Evolutionary conservation across 768 basidiomycete species (phyloP), one percentile per base, ranked within the genome.

Genomic region (Pleurotus tuoliensis): DNA sequence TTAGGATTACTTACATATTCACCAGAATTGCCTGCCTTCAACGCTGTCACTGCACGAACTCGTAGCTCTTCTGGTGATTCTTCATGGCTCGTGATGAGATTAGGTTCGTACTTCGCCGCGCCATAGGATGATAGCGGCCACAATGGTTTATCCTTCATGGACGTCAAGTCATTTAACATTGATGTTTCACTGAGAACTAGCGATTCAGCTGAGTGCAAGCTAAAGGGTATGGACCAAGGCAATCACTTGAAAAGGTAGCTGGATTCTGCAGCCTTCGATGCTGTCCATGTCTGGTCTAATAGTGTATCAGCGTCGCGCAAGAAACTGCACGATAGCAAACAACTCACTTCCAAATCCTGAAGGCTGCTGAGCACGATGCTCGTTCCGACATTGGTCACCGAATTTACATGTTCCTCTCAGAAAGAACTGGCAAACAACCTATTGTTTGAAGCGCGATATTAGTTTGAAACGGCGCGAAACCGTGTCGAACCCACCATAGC

Each of bases 101-200:
- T 81, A 0, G 84, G 84, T 60, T 93, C 91, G 58, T 79, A 64
- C 66, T 94, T 96, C 3, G 83, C 82, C 18, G 90, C 83, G 0
- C 79, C 92, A 66, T 90, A 95, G 0, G 83, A 87, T 0, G 90
- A 86, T 0, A 95, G 72, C 12, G 88, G 87, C 87, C 90, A 97
- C 11, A 78, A 44, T 0, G 93, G 94, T 64, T 83, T 87, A 13
- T 94, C 92, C 18, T 71, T 74, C 18, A 67, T 64, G 2, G 71
- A 71, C 1, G 79, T 82, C 6, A 95, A 67, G 61, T 95, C 94
- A 30, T 71, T 71, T n/a, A 66, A 66, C 44, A 96, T 80, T 2
- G 76, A 72, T 11, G 92, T 86, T 16, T 73, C 65, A 24, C 92
- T 94, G 2, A 43, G 55, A 13, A 30, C 13, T 20, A 49, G 3